Conservation (phyloP, 202 grass and related monocot genomes). For the Setaria viridis region DNA sequence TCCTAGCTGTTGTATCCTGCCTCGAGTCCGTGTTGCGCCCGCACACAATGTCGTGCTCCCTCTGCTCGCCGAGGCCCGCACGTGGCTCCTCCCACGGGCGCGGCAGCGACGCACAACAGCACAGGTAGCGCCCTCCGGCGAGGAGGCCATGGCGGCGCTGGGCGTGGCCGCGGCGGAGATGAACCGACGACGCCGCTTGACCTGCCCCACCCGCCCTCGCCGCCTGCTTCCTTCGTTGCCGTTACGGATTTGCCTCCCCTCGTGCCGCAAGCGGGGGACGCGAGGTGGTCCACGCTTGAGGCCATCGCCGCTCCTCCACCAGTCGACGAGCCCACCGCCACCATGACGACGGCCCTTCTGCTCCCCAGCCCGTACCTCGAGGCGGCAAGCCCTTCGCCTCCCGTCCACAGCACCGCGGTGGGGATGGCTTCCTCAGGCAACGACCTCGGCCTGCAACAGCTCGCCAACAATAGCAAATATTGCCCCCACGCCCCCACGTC, state of each 20-base stretch:
- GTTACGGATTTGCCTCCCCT: neutral
- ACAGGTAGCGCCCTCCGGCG: conserved; percentile 11
- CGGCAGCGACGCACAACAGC: too few species aligned
- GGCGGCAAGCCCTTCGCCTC: neutral
- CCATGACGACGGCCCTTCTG: conserved; percentile 13
- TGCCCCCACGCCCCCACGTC: too few species aligned
- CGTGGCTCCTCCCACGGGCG: too few species aligned
- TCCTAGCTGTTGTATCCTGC: too few species aligned
- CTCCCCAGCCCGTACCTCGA: neutral
- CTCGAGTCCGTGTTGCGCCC: too few species aligned
- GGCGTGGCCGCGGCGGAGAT: neutral
- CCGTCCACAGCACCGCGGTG: neutral
- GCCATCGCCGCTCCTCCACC: neutral
- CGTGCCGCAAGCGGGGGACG: neutral
- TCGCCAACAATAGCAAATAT: neutral
- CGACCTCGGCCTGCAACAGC: conserved; percentile 43
- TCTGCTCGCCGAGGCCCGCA: too few species aligned
- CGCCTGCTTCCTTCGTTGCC: neutral
- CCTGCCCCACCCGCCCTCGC: conserved; percentile 7
- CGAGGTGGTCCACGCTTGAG: neutral
- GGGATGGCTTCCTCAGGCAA: neutral
- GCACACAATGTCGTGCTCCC: too few species aligned
- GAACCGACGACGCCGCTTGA: neutral
- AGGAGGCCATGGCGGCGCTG: conserved; percentile 23
- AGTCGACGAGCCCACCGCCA: conserved; percentile 17